Conservation (phyloP, 345 rosid genomes). For the Erucastrum elatum region DNA sequence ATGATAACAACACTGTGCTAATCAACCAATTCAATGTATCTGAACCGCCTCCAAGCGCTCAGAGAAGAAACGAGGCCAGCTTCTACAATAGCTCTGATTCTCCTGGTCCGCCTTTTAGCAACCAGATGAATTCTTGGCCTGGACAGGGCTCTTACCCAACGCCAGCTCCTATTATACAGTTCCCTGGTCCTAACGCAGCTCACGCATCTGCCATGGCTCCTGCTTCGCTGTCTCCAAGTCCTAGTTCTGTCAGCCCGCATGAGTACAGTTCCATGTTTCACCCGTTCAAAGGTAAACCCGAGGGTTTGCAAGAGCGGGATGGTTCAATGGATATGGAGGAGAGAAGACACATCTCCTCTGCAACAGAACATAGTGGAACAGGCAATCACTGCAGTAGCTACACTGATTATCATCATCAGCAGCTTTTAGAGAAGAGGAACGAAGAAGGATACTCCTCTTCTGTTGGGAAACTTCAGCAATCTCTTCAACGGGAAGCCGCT, state of each 20-base stretch:
- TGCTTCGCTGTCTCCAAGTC: conserved; percentile 49
- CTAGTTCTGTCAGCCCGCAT: conserved; percentile 56
- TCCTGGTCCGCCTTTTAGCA: conserved; percentile 27
- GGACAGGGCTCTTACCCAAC: conserved; percentile 49
- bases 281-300: conserved; percentile 43
- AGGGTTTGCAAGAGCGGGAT: conserved; percentile 41
- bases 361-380: conserved; percentile 60
- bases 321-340: conserved; percentile 54
- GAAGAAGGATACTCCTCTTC: conserved; percentile 45
- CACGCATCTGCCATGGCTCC: conserved; percentile 47
- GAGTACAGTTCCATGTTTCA: conserved; percentile 51
- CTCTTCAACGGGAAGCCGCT: conserved; percentile 85
- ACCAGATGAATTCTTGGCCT: conserved; percentile 43
- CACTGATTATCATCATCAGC: conserved; percentile 44
- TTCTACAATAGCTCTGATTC: conserved; percentile 22
- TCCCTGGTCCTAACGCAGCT: conserved; percentile 39
- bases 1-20: conserved; percentile 16
- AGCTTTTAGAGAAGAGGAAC: conserved; percentile 46
- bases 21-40: conserved; percentile 41
- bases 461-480: conserved; percentile 45
- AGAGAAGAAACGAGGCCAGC: conserved; percentile 40
- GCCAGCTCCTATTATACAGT: conserved; percentile 47
- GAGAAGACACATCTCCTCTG: conserved; percentile 52
- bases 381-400: conserved; percentile 55
- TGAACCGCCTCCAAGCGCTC: conserved; percentile 47